Percentiles rank a stretch among this genome's conserved stretches.
These are phyloP conservation scores for Lathyrus oleraceus DNA, from an alignment of 306 rosid genomes.

Conservation along the genomic window DNA sequence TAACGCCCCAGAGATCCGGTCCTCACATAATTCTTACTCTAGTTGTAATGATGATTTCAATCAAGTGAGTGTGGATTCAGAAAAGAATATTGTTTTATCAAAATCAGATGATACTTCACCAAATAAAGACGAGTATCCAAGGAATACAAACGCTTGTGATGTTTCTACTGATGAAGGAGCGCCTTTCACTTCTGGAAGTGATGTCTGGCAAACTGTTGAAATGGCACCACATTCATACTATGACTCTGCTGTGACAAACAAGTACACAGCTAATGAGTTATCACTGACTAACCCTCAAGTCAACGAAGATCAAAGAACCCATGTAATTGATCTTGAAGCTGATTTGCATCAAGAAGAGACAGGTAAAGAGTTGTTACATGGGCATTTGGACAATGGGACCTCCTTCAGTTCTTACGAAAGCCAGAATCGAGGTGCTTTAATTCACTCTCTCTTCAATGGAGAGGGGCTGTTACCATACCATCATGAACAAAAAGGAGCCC, in stretches of 20 bases:
- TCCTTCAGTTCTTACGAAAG: conserved; percentile 64
- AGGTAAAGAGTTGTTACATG: conserved; percentile 50
- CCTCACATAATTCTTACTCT: conserved; percentile 37
- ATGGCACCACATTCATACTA: conserved; percentile 62
- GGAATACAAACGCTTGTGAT: conserved; percentile 45
- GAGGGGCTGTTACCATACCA: conserved; percentile 59
- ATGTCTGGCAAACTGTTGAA: conserved; percentile 63
- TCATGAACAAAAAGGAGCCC: conserved; percentile 61
- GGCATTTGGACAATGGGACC: conserved; percentile 52
- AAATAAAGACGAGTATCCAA: conserved; percentile 42
- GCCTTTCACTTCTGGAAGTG: conserved; percentile 51
- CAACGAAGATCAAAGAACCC: conserved; percentile 44
- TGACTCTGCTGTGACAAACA: conserved; percentile 61
- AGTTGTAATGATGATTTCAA: conserved; percentile 40
- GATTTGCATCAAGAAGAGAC: conserved; percentile 52
- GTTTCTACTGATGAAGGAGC: conserved; percentile 45
- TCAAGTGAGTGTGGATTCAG: conserved; percentile 41
- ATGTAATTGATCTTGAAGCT: conserved; percentile 59
- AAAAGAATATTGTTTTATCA: conserved; percentile 33
- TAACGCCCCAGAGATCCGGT: conserved; percentile 38
- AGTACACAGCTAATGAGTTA: conserved; percentile 49
- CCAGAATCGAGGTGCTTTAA: conserved; percentile 70
- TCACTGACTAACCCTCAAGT: conserved; percentile 53
- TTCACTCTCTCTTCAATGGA: conserved; percentile 72
- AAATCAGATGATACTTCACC: conserved; percentile 25